Percentiles rank a stretch among this genome's conserved stretches.
phyloP scores from a whole-genome alignment of 805 yeast genomes.

The Wickerhamiella parazyma region DNA sequence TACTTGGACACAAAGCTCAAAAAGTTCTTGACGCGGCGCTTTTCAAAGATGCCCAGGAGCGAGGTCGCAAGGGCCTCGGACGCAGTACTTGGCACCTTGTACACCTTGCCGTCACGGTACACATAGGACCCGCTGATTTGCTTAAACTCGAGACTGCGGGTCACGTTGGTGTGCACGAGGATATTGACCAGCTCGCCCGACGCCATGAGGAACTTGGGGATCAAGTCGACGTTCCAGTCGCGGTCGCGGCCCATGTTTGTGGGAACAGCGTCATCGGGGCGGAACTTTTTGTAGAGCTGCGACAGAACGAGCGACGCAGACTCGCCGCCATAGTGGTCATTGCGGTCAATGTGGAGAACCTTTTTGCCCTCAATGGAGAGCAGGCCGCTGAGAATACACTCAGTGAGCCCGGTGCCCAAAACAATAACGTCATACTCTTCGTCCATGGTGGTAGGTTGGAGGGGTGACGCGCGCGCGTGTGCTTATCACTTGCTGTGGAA shows the following conservation, averaged over 20 bases:
- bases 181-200: slow-evolving; percentile 95
- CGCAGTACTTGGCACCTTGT: slow-evolving; percentile 89
- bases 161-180: slow-evolving; percentile 88
- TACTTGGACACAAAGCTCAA: slow-evolving; percentile 76
- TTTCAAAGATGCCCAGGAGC: slow-evolving; percentile 91
- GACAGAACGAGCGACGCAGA: slow-evolving; percentile 26
- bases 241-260: slow-evolving; percentile 81
- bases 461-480: neutral
- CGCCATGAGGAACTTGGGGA: slow-evolving; percentile 95
- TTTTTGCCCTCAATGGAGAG: slow-evolving; percentile 97
- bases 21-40: slow-evolving; percentile 85
- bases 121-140: slow-evolving; percentile 95
- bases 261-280: slow-evolving; percentile 39
- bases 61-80: slow-evolving; percentile 84
- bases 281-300: slow-evolving; percentile 67
- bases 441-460: slow-evolving; percentile 45
- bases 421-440: slow-evolving; percentile 95
- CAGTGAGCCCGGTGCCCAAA: slow-evolving; percentile 88
- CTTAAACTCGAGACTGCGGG: slow-evolving; percentile 89
- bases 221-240: slow-evolving; percentile 95
- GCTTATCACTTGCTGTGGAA: neutral
- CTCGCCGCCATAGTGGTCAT: slow-evolving; percentile 82
- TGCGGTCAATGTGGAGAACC: slow-evolving; percentile 90
- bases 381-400: slow-evolving; percentile 86
- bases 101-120: slow-evolving; percentile 75